Evolutionary conservation across 805 yeast genomes (phyloP).

Genomic region (Candida gorgasii): DNA sequence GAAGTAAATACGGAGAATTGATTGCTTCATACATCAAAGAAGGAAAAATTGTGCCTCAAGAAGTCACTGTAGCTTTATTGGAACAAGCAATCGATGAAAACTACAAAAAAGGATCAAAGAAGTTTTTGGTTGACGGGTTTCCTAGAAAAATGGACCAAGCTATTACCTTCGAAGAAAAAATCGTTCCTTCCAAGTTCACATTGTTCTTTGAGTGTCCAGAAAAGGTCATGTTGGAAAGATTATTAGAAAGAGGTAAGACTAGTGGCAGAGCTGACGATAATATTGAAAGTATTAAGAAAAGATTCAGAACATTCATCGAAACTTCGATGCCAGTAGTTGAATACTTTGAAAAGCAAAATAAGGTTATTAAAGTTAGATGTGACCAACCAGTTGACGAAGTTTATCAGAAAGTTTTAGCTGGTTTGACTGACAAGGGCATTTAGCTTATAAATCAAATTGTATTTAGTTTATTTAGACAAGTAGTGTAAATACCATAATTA

Average conservation of each 20-base stretch:
- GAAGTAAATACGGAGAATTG: slow-evolving; percentile 81
- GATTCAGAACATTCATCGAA: slow-evolving; percentile 82
- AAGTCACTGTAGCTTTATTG: slow-evolving; percentile 80
- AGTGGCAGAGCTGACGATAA: slow-evolving; percentile 95
- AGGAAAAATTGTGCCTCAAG: slow-evolving; percentile 92
- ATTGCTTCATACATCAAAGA: slow-evolving; percentile 83
- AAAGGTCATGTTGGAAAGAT: slow-evolving; percentile 76
- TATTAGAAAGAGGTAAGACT: slow-evolving; percentile 89
- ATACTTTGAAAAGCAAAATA: slow-evolving; percentile 67
- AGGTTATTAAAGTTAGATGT: slow-evolving; percentile 78
- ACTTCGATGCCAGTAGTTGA: slow-evolving; percentile 95
- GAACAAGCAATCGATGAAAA: slow-evolving; percentile 72
- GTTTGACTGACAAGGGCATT: slow-evolving; percentile 49
- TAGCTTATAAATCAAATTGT: not conserved
- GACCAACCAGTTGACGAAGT: slow-evolving; percentile 81
- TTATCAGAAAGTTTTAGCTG: slow-evolving; percentile 64
- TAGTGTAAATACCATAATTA: slow-evolving; percentile 6
- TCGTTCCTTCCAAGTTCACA: slow-evolving; percentile 69
- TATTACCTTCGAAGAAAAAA: slow-evolving; percentile 76
- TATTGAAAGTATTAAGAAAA: slow-evolving; percentile 83
- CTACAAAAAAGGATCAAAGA: slow-evolving; percentile 48
- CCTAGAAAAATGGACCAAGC: slow-evolving; percentile 99
- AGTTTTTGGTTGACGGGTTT: slow-evolving; percentile 91
- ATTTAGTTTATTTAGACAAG: not conserved
- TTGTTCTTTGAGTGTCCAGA: slow-evolving; percentile 83